phyloP scores from a whole-genome alignment of 2,329 filamentous ascomycete genomes.

The Neonectria sp. region DNA sequence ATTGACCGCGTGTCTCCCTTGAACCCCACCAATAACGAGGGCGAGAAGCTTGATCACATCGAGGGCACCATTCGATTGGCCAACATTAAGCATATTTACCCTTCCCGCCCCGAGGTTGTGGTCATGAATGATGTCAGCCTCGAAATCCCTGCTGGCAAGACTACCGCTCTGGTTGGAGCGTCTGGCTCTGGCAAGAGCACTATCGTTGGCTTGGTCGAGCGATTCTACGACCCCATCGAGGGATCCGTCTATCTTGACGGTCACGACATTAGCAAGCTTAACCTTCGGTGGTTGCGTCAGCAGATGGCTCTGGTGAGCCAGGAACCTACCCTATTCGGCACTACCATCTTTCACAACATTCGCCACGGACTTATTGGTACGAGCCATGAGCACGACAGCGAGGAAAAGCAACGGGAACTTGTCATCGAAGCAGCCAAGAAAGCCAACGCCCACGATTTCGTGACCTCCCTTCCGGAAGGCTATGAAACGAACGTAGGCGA shows the following conservation, averaged over 20 bases:
- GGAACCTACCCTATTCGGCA: constrained; percentile 91
- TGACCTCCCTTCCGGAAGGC: constrained; percentile 84
- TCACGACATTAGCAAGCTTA: constrained; percentile 83
- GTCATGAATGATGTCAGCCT: constrained; percentile 90
- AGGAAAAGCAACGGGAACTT: constrained; percentile 78
- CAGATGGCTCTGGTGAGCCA: constrained; percentile 95
- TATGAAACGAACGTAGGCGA: constrained; percentile 98
- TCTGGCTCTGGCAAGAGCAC: constrained; percentile 97
- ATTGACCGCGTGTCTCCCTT: constrained; percentile 91
- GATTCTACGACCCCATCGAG: constrained; percentile 92
- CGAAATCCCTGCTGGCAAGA: constrained; percentile 88
- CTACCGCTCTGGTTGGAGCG: constrained; percentile 92
- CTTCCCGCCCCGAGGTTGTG: constrained; percentile 89
- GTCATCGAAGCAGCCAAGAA: constrained; percentile 88
- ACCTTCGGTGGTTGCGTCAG: constrained; percentile 91
- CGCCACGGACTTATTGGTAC: constrained; percentile 92
- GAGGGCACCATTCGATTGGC: constrained; percentile 85
- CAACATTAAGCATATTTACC: constrained; percentile 93
- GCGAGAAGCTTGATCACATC: constrained; percentile 80
- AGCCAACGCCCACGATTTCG: constrained; percentile 96
- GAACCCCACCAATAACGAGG: constrained; percentile 79
- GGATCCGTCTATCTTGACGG: constrained; percentile 87
- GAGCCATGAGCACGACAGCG: constrained; percentile 74
- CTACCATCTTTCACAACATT: constrained; percentile 92
- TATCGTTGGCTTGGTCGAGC: constrained; percentile 91